Base-by-base conservation (phyloP, 2,329 filamentous ascomycete genomes). In the Fusarium zealandicum region DNA sequence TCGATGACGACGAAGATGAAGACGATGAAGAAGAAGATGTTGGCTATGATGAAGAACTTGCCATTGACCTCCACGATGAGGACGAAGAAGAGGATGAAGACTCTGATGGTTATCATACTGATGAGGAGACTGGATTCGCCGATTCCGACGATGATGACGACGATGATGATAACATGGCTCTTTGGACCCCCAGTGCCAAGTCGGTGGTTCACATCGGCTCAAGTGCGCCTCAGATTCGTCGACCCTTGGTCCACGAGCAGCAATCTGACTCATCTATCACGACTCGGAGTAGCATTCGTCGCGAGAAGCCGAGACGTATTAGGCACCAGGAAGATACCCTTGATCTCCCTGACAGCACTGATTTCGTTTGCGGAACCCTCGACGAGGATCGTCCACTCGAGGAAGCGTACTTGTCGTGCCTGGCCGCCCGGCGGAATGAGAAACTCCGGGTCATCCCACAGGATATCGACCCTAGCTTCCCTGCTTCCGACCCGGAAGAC, bases 341-440 rank as follows among this genome's bases (percentile, higher is more conserved):
- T 2, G 92, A 96, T 70, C 80, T 99, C 10, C 95, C 95, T 1
- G 95, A 99, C 73, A 97, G 93, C 74, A 98, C 95, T 12, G 95
- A 99, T 73, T 99, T 99, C 64, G 95, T 99, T n/a, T 98, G 95
- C 69, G 95, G 95, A 53, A 99, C 95, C 1, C 81, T 99, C 16
- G 95, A 99, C 63, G 95, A 99, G 74, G 95, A 99, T 69, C 87
- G 92, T 37, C 92, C 92, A 3, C 77, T 98, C n/a, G 95, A 99
- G 72, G 92, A 93, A 64, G 93, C 92, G 1, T 99, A 97, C 72
- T 83, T 96, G 50, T 90, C 90, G 2, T 92, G 90, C 66, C 82
- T 96, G 52, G 90, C 93, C 68, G 87, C 90, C 49, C 88, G 90
- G 63, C 89, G 92, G 65, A 88, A 88, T 39, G 87, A 89, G 63